Conservation (phyloP, 257 asterid genomes). For the Solanum rostratum region DNA sequence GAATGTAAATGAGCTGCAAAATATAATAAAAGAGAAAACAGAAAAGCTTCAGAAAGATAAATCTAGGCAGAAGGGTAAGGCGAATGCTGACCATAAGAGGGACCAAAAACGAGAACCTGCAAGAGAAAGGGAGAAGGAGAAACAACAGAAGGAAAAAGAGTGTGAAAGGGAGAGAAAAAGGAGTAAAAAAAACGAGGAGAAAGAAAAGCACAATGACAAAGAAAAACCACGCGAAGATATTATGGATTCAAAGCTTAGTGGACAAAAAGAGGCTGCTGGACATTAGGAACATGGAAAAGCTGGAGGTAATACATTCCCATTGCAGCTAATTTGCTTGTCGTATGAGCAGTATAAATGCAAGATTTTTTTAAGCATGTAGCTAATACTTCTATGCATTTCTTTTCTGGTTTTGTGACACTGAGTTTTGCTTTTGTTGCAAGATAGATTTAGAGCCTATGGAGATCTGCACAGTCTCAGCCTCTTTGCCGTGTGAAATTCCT, state of each 20-base stretch:
- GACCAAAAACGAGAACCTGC: no score
- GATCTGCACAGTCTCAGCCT: constrained; percentile 38
- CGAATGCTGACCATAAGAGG: no score
- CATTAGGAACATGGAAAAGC: constrained; percentile 45
- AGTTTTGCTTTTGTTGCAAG: not conserved
- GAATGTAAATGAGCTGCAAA: no score
- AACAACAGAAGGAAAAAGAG: no score
- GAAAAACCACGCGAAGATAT: constrained; percentile 52
- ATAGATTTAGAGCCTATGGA: constrained; percentile 89
- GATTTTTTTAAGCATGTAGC: not conserved
- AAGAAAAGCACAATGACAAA: constrained; percentile 43
- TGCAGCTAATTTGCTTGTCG: not conserved
- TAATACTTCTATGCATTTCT: not conserved
- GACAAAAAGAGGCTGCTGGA: constrained; percentile 31
- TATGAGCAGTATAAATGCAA: not conserved
- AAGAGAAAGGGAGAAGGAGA: no score
- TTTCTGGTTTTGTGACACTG: not conserved
- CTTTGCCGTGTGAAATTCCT: constrained; percentile 60
- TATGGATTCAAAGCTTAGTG: constrained; percentile 26
- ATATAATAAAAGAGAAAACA: no score
- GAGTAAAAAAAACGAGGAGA: constrained; percentile 37
- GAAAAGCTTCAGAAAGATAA: no score
- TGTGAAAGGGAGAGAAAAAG: constrained; percentile 16
- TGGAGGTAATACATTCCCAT: constrained; percentile 35
- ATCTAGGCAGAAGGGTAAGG: no score